Conservation (phyloP, 2,329 filamentous ascomycete species). For the Aspergillus fijiensis region DNA sequence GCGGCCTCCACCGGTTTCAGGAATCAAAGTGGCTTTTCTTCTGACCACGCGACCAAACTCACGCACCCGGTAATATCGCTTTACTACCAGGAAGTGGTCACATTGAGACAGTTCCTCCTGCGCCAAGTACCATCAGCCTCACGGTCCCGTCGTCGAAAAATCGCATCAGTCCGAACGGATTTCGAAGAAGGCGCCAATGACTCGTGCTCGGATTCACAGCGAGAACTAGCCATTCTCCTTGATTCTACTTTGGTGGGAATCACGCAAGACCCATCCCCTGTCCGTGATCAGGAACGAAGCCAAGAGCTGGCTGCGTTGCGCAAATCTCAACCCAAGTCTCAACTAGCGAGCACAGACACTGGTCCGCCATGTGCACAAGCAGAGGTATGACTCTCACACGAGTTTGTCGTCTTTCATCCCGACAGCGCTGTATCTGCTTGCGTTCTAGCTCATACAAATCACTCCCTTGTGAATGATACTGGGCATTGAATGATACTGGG, state of each 20-base stretch:
- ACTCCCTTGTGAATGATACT: neutral
- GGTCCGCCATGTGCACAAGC: slow-evolving; percentile 57
- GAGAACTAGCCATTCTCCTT: slow-evolving; percentile 57
- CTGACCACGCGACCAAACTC: slow-evolving; percentile 15
- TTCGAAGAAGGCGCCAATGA: slow-evolving; percentile 13
- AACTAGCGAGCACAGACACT: slow-evolving; percentile 35
- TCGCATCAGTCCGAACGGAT: slow-evolving; percentile 37
- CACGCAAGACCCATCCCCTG: slow-evolving; percentile 32
- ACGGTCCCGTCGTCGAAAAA: slow-evolving; percentile 50
- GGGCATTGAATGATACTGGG: neutral
- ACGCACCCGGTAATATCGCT: slow-evolving; percentile 64
- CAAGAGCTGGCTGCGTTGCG: slow-evolving; percentile 62
- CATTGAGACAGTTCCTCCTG: slow-evolving; percentile 70
- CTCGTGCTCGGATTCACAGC: slow-evolving; percentile 5
- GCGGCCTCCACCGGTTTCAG: slow-evolving; percentile 21
- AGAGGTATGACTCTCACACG: slow-evolving; percentile 53
- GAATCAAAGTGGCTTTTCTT: slow-evolving; percentile 10
- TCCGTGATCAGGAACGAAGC: slow-evolving; percentile 43
- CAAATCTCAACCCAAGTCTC: slow-evolving; percentile 54
- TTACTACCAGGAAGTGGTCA: slow-evolving; percentile 66
- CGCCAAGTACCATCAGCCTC: slow-evolving; percentile 66
- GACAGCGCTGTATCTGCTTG: neutral
- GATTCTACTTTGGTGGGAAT: slow-evolving; percentile 69
- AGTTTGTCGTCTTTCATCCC: neutral
- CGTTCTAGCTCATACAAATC: neutral